phyloP scores from a whole-genome alignment of 345 rosid species.

The Melaleuca quinquenervia region DNA sequence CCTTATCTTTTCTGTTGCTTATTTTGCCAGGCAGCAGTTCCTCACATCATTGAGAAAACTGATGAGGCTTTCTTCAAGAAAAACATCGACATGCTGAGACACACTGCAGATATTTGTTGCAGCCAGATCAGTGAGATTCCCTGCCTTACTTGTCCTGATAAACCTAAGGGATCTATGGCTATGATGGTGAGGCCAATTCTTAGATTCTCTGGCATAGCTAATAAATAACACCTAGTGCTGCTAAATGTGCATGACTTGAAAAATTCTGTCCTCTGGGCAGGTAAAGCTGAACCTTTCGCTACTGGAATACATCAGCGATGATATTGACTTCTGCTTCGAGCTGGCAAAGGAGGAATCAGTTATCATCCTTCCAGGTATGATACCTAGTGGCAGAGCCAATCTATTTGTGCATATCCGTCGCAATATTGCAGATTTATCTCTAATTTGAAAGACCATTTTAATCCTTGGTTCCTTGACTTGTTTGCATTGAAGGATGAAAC shows the following conservation, averaged over 20 bases:
- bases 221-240: neutral
- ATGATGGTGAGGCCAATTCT: slow-evolving; percentile 47
- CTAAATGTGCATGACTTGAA: neutral
- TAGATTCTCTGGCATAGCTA: neutral
- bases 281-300: slow-evolving; percentile 52
- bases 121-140: slow-evolving; percentile 61
- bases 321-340: slow-evolving; percentile 88
- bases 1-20: neutral
- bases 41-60: slow-evolving; percentile 50
- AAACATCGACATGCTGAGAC: slow-evolving; percentile 47
- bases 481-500: neutral
- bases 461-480: neutral
- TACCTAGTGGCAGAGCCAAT: neutral
- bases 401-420: neutral
- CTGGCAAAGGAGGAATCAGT: slow-evolving; percentile 89
- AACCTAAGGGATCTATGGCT: slow-evolving; percentile 97
- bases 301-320: slow-evolving; percentile 60
- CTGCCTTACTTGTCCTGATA: slow-evolving; percentile 49
- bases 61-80: slow-evolving; percentile 58
- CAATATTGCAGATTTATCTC: neutral
- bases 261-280: slow-evolving; percentile 15
- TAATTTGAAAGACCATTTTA: neutral
- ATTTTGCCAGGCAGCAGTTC: slow-evolving; percentile 60
- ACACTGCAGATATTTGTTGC: slow-evolving; percentile 47
- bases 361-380: slow-evolving; percentile 80